These are phyloP conservation scores for Wallacemonas collosoma DNA, from an alignment of 208 protist species.

Conservation along the genomic window DNA sequence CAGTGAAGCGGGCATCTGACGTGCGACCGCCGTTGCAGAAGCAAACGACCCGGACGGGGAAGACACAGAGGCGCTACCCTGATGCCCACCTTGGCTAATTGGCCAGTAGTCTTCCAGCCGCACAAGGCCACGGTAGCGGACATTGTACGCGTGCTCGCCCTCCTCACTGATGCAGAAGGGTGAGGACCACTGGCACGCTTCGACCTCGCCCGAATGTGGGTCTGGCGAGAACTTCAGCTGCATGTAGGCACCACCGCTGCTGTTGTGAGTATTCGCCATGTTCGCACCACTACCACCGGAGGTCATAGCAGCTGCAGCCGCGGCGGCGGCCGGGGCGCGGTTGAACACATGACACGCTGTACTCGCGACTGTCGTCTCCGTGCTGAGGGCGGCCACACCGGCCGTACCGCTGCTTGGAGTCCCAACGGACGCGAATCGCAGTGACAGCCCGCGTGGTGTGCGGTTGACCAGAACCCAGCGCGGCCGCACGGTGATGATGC, in stretches of 20 bases:
- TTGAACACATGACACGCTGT: conserved; percentile 12
- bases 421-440: not conserved
- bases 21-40: not conserved
- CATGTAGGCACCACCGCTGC: conserved; percentile 11
- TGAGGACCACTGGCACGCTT: conserved; percentile 40
- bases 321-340: not conserved
- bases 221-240: conserved; percentile 20
- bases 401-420: not conserved
- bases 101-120: conserved; percentile 48
- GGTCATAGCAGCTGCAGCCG: not conserved
- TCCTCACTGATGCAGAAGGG: conserved; percentile 48
- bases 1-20: conserved; percentile 23
- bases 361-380: conserved; percentile 4
- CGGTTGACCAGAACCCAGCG: conserved; percentile 76
- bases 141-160: conserved; percentile 53
- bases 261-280: conserved; percentile 1
- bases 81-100: conserved; percentile 3
- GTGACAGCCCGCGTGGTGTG: conserved; percentile 34
- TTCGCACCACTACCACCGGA: not conserved
- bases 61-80: not conserved
- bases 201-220: conserved; percentile 26
- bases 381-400: conserved; percentile 19
- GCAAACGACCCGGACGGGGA: not conserved
- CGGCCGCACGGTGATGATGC: conserved; percentile 58
- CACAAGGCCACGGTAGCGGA: conserved; percentile 41